Evolutionary conservation across 176 grass and related monocot species (phyloP).

Genomic region (Phoenix roebelenii): DNA sequence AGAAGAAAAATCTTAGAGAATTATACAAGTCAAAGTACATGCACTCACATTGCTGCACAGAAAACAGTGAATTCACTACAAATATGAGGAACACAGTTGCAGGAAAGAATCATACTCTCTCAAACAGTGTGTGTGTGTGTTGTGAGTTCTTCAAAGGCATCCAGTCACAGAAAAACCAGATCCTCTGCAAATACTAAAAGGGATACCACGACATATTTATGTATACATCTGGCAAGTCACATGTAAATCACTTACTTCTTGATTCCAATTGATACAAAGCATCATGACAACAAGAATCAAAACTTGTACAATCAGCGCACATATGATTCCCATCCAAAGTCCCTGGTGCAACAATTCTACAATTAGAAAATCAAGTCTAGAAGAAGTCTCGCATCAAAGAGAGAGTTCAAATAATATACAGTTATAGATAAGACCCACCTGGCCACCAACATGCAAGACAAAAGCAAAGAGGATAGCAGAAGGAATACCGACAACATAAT

Average conservation of each 20-base stretch:
- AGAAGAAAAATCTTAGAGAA: no score
- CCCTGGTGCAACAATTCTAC: constrained; percentile 26
- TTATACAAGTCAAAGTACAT: no score
- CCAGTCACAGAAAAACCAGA: no score
- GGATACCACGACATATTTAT: no score
- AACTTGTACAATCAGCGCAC: constrained; percentile 66
- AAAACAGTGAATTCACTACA: no score
- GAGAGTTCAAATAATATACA: not conserved
- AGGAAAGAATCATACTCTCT: no score
- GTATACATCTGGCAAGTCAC: not conserved
- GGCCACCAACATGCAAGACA: constrained; percentile 61
- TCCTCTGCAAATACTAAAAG: no score
- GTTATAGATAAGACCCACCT: constrained; percentile 30
- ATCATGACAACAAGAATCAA: constrained; percentile 47
- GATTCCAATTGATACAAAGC: constrained; percentile 53
- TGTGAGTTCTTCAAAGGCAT: no score
- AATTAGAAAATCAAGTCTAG: not conserved
- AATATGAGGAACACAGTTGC: no score
- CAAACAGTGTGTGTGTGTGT: no score
- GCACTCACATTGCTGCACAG: no score
- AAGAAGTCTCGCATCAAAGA: constrained; percentile 6
- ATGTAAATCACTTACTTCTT: constrained; percentile 35
- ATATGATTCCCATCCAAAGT: constrained; percentile 87
- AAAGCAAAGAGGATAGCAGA: constrained; percentile 71
- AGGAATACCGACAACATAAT: constrained; percentile 69